Evolutionary conservation across 2,329 filamentous ascomycete genomes (phyloP).

Genomic region (Botrytis aclada): DNA sequence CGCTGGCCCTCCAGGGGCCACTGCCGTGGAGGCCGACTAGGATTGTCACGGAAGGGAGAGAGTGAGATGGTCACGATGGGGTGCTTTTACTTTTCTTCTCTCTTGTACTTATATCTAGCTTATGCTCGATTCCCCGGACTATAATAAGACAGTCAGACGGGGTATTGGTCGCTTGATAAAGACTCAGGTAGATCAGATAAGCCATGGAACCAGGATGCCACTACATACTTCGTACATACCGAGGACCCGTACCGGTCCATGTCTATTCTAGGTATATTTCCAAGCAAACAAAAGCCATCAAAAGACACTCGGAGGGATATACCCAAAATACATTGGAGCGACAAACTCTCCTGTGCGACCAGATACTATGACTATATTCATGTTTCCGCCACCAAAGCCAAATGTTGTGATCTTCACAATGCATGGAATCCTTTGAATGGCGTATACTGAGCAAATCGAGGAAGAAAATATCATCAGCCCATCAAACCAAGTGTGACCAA

Average conservation of each 20-base stretch:
- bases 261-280: background rate
- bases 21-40: slow-evolving; percentile 1
- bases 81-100: background rate
- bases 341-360: background rate
- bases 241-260: background rate
- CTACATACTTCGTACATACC: background rate
- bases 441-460: background rate
- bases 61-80: background rate
- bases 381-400: background rate
- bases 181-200: background rate
- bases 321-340: background rate
- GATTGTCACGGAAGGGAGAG: background rate
- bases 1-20: background rate
- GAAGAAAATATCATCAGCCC: background rate
- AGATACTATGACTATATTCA: background rate
- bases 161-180: background rate
- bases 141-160: background rate
- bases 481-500: background rate
- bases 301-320: background rate
- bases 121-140: background rate
- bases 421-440: background rate
- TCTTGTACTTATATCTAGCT: background rate
- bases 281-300: background rate
- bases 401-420: background rate
- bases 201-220: background rate